phyloP scores from a whole-genome alignment of 2,329 filamentous ascomycete species.

The Pseudonectria foliicola region DNA sequence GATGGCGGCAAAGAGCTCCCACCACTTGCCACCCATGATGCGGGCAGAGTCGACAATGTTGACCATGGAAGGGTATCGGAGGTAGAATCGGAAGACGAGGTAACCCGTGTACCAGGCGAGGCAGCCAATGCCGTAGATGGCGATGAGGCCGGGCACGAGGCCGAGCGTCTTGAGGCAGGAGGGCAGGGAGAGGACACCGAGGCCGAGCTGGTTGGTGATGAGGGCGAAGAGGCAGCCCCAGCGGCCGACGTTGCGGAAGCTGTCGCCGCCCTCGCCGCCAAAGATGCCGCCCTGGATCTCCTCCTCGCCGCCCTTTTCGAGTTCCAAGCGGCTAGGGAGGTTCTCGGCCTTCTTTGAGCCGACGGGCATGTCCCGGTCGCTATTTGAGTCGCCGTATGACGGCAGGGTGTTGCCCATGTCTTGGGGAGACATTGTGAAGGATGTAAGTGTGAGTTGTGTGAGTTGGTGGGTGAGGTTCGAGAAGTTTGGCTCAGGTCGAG shows the following conservation, averaged over 20 bases:
- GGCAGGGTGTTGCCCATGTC: too few relatives aligned
- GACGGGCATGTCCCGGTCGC: too few relatives aligned
- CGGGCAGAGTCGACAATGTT: constrained; percentile 62
- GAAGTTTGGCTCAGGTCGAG: too few relatives aligned
- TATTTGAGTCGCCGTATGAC: too few relatives aligned
- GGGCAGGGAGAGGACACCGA: constrained; percentile 54
- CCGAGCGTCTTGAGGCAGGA: constrained; percentile 61
- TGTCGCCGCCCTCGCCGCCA: constrained; percentile 14
- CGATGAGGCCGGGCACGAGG: constrained; percentile 58
- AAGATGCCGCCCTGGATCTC: too few relatives aligned
- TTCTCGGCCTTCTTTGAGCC: too few relatives aligned
- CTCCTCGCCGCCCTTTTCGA: too few relatives aligned
- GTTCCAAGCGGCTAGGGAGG: too few relatives aligned
- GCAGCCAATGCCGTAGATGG: constrained; percentile 56
- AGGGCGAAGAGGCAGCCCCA: constrained; percentile 20
- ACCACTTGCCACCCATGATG: constrained; percentile 32
- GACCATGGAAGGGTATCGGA: constrained; percentile 59
- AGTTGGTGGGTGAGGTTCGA: too few relatives aligned
- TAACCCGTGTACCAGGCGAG: constrained; percentile 52
- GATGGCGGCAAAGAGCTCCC: constrained; percentile 6
- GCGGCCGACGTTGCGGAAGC: constrained; percentile 17
- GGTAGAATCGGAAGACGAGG: constrained; percentile 56
- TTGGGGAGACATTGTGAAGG: too few relatives aligned
- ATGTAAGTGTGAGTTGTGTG: too few relatives aligned
- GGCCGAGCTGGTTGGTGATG: constrained; percentile 22